phyloP scores from a whole-genome alignment of 2,329 filamentous ascomycete genomes.

The Alternaria gansuensis region DNA sequence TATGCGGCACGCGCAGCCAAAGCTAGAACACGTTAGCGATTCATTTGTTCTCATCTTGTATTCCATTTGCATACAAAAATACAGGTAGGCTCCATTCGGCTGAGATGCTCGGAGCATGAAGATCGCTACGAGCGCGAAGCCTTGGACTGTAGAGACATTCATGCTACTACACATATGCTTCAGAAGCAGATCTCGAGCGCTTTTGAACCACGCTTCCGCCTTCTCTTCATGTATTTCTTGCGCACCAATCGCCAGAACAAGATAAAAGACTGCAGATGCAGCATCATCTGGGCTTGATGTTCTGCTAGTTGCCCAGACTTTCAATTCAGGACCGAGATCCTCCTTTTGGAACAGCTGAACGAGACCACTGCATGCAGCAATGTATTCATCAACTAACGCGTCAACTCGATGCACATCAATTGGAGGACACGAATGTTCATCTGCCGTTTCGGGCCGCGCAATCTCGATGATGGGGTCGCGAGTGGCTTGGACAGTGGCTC shows the following conservation, averaged over 20 bases:
- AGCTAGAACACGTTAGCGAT: slow-evolving; percentile 22
- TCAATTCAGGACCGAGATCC: slow-evolving; percentile 42
- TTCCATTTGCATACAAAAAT: slow-evolving; percentile 52
- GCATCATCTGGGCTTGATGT: slow-evolving; percentile 50
- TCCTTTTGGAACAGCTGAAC: slow-evolving; percentile 59
- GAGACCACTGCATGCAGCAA: slow-evolving; percentile 59
- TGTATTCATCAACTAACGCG: slow-evolving; percentile 55
- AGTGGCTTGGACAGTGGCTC: slow-evolving; percentile 35
- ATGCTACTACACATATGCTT: slow-evolving; percentile 60
- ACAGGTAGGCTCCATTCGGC: slow-evolving; percentile 63
- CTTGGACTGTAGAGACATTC: slow-evolving; percentile 61
- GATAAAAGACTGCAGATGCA: slow-evolving; percentile 60
- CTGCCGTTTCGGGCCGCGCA: slow-evolving; percentile 34
- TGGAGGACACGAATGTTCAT: slow-evolving; percentile 27
- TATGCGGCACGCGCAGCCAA: slow-evolving; percentile 63
- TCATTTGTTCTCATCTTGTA: too few species aligned
- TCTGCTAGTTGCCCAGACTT: slow-evolving; percentile 35
- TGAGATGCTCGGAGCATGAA: slow-evolving; percentile 63
- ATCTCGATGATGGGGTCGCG: slow-evolving; percentile 47
- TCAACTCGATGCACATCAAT: slow-evolving; percentile 54
- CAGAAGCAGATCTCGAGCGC: slow-evolving; percentile 57
- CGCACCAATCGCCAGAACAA: slow-evolving; percentile 61
- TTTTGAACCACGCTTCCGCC: slow-evolving; percentile 60
- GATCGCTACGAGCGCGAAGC: slow-evolving; percentile 61
- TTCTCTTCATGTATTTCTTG: slow-evolving; percentile 55